Evolutionary conservation across 75 land plant species (phyloP).

Genomic region (Adiantum capillusveneris): DNA sequence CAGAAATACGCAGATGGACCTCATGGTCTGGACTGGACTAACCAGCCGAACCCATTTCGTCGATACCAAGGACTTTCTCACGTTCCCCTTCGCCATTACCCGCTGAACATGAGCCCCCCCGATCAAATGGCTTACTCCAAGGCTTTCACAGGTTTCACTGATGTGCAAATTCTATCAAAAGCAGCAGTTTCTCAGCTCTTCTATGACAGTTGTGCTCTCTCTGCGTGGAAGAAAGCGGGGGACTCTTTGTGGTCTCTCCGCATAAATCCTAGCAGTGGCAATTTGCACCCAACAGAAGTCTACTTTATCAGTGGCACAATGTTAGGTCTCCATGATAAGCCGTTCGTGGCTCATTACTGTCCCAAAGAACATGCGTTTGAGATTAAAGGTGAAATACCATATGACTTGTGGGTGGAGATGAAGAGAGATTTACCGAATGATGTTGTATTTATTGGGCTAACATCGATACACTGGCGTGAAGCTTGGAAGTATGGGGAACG

Average conservation of each 20-base stretch:
- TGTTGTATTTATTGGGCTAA: conserved; percentile 45
- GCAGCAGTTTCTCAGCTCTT: conserved; percentile 68
- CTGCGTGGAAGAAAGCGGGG: conserved; percentile 91
- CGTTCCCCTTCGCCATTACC: conserved; percentile 45
- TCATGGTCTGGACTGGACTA: conserved; percentile 87
- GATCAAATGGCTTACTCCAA: conserved; percentile 20
- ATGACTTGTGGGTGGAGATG: conserved; percentile 20
- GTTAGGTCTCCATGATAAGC: conserved; percentile 28
- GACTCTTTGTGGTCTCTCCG: conserved; percentile 91
- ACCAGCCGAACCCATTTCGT: conserved; percentile 94
- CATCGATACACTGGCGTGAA: conserved; percentile 94
- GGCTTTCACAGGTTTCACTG: conserved; percentile 25
- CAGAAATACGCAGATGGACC: conserved; percentile 74
- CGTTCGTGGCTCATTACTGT: conserved; percentile 84
- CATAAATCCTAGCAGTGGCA: conserved; percentile 95
- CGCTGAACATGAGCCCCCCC: conserved; percentile 7
- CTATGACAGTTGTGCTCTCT: conserved; percentile 77
- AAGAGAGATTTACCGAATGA: conserved; percentile 28
- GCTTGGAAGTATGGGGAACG: conserved; percentile 99
- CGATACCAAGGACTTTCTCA: conserved; percentile 58
- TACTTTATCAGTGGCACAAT: conserved; percentile 64
- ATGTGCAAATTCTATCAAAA: conserved; percentile 21
- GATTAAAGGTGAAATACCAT: conserved; percentile 40
- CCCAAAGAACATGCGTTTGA: conserved; percentile 90
- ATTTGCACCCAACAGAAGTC: conserved; percentile 91